A percentile compares a stretch with the other conserved stretches of the same genome.
phyloP scores from a whole-genome alignment of 2,329 filamentous ascomycete genomes.

The Colletotrichum eleusines region DNA sequence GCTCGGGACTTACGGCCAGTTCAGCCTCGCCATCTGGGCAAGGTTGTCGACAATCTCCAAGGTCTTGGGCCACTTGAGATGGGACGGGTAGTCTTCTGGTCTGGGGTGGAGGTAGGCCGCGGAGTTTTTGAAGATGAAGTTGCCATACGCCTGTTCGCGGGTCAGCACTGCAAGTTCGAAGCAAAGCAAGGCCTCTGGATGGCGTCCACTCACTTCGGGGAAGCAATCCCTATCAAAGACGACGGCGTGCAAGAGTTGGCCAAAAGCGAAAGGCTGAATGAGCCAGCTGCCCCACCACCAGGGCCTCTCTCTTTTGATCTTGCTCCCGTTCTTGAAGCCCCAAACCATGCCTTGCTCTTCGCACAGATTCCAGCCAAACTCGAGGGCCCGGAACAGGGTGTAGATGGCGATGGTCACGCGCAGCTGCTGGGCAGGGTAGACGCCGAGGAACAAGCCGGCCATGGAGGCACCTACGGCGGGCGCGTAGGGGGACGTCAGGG shows the following conservation, averaged over 20 bases:
- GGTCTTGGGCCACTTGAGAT: slow-evolving; percentile 79
- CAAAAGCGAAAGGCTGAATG: slow-evolving; percentile 80
- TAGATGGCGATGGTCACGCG: slow-evolving; percentile 87
- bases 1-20: slow-evolving; percentile 79
- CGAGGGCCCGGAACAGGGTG: slow-evolving; percentile 81
- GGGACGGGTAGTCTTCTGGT: slow-evolving; percentile 75
- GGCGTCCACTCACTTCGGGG: slow-evolving; percentile 63
- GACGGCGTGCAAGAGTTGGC: slow-evolving; percentile 81
- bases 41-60: slow-evolving; percentile 85
- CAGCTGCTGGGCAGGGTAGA: slow-evolving; percentile 75
- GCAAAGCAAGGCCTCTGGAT: background rate
- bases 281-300: slow-evolving; percentile 91
- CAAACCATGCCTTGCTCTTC: slow-evolving; percentile 79
- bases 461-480: slow-evolving; percentile 92
- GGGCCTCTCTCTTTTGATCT: slow-evolving; percentile 73
- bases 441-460: slow-evolving; percentile 84
- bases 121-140: slow-evolving; percentile 76
- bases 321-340: slow-evolving; percentile 65
- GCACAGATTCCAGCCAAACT: slow-evolving; percentile 87
- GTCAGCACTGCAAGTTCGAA: slow-evolving; percentile 19
- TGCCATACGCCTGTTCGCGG: slow-evolving; percentile 52
- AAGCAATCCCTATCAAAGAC: slow-evolving; percentile 83
- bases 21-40: slow-evolving; percentile 81
- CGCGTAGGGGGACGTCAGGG: slow-evolving; percentile 85
- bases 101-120: slow-evolving; percentile 82